Percentiles rank a stretch among this genome's conserved stretches.
These are phyloP conservation scores for Cladobotryum protrusum DNA, from an alignment of 2,329 filamentous ascomycete genomes.

Conservation along the genomic window DNA sequence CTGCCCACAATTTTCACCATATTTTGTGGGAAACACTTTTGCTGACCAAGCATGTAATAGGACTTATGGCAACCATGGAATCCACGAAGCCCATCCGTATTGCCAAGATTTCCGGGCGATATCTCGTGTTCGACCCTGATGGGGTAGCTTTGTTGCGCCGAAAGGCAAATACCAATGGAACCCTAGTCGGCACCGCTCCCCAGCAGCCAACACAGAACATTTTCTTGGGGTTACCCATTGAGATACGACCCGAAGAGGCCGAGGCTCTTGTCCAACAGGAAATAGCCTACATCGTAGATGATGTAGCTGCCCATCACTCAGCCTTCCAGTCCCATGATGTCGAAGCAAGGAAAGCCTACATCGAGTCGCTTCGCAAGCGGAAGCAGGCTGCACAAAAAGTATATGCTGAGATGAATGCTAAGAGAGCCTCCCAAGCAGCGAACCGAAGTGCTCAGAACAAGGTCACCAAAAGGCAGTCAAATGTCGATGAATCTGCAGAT, in stretches of 20 bases:
- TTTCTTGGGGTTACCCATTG: constrained; percentile 80
- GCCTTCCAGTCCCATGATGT: constrained; percentile 53
- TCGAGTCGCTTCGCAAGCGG: constrained; percentile 47
- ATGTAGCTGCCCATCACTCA: constrained; percentile 61
- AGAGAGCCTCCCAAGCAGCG: constrained; percentile 26
- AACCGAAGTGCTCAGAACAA: neutral
- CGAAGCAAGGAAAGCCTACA: constrained; percentile 55
- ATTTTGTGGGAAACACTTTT: too few species aligned
- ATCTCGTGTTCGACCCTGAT: constrained; percentile 83
- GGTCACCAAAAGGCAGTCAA: too few species aligned
- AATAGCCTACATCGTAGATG: constrained; percentile 75
- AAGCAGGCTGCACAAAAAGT: constrained; percentile 36
- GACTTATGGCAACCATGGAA: constrained; percentile 10
- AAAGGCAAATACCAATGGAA: constrained; percentile 76
- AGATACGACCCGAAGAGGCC: constrained; percentile 88
- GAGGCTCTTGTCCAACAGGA: constrained; percentile 70
- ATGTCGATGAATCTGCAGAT: too few species aligned
- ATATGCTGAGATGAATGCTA: constrained; percentile 33
- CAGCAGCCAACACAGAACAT: constrained; percentile 93
- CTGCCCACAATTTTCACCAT: neutral
- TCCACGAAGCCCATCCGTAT: constrained; percentile 58
- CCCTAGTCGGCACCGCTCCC: constrained; percentile 79
- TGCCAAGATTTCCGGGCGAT: constrained; percentile 71
- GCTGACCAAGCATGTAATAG: too few species aligned
- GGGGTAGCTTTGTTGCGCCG: constrained; percentile 72